Evolutionary conservation across 371 early-diverging fungal species (phyloP).

Genomic region (Funneliformis caledonium): DNA sequence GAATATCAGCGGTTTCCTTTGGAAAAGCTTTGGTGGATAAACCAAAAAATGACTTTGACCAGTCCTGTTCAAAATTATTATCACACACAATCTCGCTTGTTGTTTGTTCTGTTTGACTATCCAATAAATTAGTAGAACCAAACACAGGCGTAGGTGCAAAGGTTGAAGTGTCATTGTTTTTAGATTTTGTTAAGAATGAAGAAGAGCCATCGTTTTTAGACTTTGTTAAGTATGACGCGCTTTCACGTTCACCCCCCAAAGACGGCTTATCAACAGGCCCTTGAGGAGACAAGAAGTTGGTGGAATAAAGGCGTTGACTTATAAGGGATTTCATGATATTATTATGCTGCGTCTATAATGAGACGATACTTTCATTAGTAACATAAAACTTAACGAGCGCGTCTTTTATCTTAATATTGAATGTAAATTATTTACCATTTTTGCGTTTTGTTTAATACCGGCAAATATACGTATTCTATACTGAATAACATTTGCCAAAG

Average conservation of each 20-base stretch:
- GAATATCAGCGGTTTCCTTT: slow-evolving; percentile 66
- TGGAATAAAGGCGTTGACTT: not conserved
- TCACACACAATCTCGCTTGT: not conserved
- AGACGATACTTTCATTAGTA: not conserved
- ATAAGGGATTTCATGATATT: not conserved
- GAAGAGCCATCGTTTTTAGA: not conserved
- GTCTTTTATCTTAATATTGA: not conserved
- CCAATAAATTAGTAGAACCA: not conserved
- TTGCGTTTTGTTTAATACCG: not conserved
- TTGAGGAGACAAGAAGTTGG: not conserved
- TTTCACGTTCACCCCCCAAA: not conserved
- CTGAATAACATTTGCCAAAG: not conserved
- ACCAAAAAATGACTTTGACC: slow-evolving; percentile 79
- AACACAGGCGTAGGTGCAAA: not conserved
- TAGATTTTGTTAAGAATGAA: not conserved
- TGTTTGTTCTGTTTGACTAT: not conserved
- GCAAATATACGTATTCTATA: not conserved
- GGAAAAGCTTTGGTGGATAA: slow-evolving; percentile 77
- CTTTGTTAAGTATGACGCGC: not conserved
- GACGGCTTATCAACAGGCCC: not conserved
- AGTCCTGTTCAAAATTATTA: slow-evolving; percentile 46
- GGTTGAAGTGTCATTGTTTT: not conserved
- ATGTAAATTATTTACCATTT: not conserved
- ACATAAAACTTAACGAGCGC: not conserved
- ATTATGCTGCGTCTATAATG: not conserved